Conservation (phyloP, 2,329 filamentous ascomycete species). For the Alternaria sp. region DNA sequence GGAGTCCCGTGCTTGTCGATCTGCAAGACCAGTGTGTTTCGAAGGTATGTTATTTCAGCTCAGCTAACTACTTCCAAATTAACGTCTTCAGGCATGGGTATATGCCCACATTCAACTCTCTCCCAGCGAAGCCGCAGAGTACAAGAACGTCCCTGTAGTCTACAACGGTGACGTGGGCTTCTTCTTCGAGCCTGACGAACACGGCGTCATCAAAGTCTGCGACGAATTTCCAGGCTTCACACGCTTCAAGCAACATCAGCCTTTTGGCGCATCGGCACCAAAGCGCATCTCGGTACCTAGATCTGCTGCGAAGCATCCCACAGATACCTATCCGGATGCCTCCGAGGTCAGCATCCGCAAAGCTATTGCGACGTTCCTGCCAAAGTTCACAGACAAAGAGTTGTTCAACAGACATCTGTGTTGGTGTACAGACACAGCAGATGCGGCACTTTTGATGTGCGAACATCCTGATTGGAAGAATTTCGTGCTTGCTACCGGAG, state of each 20-base stretch:
- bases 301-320: slow-evolving; percentile 54
- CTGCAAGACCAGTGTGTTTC: slow-evolving; percentile 52
- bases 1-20: slow-evolving; percentile 39
- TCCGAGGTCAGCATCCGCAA: slow-evolving; percentile 51
- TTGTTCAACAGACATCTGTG: slow-evolving; percentile 56
- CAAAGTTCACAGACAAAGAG: slow-evolving; percentile 47
- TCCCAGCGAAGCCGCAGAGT: slow-evolving; percentile 56
- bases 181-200: slow-evolving; percentile 59
- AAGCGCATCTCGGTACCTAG: slow-evolving; percentile 61
- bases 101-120: slow-evolving; percentile 61
- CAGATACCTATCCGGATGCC: slow-evolving; percentile 51
- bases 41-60: slow-evolving; percentile 53
- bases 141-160: slow-evolving; percentile 61
- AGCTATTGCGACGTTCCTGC: slow-evolving; percentile 53
- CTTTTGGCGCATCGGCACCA: slow-evolving; percentile 56
- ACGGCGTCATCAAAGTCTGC: slow-evolving; percentile 58
- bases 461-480: slow-evolving; percentile 58
- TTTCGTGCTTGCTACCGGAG: slow-evolving; percentile 55
- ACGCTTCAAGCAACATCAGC: slow-evolving; percentile 40
- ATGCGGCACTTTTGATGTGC: slow-evolving; percentile 67
- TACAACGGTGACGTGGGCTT: slow-evolving; percentile 58
- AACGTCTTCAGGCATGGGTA: slow-evolving; percentile 55
- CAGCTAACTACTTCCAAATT: neutral
- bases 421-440: slow-evolving; percentile 69
- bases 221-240: slow-evolving; percentile 64